A percentile compares a stretch with the other conserved stretches of the same genome.
Evolutionary conservation across 208 protist genomes (phyloP).

Genomic region (Acanthamoeba lenticulata): DNA sequence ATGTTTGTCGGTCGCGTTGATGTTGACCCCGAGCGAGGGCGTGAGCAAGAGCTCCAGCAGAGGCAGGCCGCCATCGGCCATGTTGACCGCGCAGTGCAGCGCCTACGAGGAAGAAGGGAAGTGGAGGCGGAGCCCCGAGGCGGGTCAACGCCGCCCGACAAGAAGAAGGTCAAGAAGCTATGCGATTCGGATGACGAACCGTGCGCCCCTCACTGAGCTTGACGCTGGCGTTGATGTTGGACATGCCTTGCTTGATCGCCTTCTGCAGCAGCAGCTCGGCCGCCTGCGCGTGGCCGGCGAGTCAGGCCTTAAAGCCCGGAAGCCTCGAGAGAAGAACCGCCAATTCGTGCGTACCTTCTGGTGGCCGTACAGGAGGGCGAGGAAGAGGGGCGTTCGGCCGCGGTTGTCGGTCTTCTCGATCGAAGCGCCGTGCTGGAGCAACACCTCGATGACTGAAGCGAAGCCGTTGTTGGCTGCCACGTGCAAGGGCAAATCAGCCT

Average conservation of each 20-base stretch:
- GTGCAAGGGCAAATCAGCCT: not conserved
- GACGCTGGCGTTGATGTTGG: not conserved
- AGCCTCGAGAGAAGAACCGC: too few species aligned
- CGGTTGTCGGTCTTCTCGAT: not conserved
- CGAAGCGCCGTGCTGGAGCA: not conserved
- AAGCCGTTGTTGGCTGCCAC: not conserved
- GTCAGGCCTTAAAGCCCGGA: not conserved
- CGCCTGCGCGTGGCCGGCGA: not conserved
- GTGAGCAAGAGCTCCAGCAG: not conserved
- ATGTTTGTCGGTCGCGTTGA: not conserved
- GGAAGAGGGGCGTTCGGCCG: not conserved
- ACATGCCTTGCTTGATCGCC: not conserved
- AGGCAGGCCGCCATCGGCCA: not conserved
- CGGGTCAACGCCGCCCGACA: not conserved
- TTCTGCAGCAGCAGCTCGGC: not conserved
- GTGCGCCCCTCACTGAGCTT: not conserved
- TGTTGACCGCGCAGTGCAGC: not conserved
- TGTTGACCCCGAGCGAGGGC: not conserved
- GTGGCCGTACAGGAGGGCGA: not conserved
- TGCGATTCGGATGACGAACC: not conserved
- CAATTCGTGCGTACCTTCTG: too few species aligned
- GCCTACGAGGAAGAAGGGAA: not conserved
- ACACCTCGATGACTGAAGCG: not conserved
- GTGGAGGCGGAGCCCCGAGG: not conserved
- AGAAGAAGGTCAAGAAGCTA: not conserved